Conservation (phyloP, 1,284 basidiomycete genomes). For the Microbotryum violaceum region DNA sequence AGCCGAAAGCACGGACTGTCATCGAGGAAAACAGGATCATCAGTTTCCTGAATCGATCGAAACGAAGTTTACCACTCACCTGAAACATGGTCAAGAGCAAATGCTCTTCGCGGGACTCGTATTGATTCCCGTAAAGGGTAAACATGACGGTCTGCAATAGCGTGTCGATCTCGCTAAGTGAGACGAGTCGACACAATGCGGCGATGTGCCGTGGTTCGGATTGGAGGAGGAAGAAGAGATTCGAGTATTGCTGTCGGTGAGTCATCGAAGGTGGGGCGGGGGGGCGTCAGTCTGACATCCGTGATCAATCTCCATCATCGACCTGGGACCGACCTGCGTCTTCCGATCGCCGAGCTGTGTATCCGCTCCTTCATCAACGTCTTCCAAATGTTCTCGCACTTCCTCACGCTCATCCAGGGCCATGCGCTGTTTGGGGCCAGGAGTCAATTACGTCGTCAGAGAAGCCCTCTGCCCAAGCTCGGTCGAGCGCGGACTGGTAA, state of each 20-base stretch:
- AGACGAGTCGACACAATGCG: slow-evolving; percentile 91
- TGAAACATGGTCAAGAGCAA: slow-evolving; percentile 95
- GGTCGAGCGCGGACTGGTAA: neutral
- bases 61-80: slow-evolving; percentile 39
- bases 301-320: neutral
- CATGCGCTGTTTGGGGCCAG: slow-evolving; percentile 33
- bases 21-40: slow-evolving; percentile 27
- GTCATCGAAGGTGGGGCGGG: neutral
- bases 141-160: slow-evolving; percentile 99
- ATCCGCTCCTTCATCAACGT: slow-evolving; percentile 57
- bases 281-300: neutral
- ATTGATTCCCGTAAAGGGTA: slow-evolving; percentile 98
- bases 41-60: neutral
- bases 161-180: slow-evolving; percentile 92
- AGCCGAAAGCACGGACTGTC: slow-evolving; percentile 87
- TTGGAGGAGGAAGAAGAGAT: slow-evolving; percentile 96
- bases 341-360: slow-evolving; percentile 74
- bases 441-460: neutral
- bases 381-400: slow-evolving; percentile 87
- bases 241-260: slow-evolving; percentile 75
- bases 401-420: slow-evolving; percentile 54
- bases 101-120: slow-evolving; percentile 97
- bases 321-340: slow-evolving; percentile 45
- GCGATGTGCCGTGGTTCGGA: slow-evolving; percentile 96
- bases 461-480: neutral